These are phyloP conservation scores for Scytalidium lignicola DNA, from an alignment of 2,329 filamentous ascomycete species.

Conservation along the genomic window DNA sequence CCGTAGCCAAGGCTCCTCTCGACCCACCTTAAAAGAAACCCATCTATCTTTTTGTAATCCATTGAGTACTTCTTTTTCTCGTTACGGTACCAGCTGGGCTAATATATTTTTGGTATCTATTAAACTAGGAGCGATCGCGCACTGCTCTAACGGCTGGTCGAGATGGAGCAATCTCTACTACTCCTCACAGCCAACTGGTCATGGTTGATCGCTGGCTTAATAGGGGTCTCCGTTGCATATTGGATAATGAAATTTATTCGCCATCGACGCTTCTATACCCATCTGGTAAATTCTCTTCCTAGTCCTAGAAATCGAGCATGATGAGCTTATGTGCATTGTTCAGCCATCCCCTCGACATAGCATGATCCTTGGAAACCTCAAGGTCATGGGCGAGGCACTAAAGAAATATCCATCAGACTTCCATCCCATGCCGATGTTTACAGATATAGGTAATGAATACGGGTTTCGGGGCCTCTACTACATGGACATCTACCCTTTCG, in stretches of 20 bases:
- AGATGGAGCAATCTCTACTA: not conserved
- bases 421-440: constrained; percentile 11
- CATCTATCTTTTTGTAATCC: too few relatives aligned
- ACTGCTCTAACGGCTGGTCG: not conserved
- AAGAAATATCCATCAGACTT: constrained; percentile 10
- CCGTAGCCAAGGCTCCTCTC: too few relatives aligned
- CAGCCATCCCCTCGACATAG: constrained; percentile 13
- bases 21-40: too few relatives aligned
- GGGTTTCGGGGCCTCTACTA: constrained; percentile 14
- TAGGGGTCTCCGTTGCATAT: not conserved
- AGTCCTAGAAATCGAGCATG: not conserved
- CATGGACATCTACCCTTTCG: constrained; percentile 16
- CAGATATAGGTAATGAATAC: constrained; percentile 9
- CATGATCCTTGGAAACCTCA: constrained; percentile 12
- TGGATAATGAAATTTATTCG: not conserved
- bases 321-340: not conserved
- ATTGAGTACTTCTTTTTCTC: too few relatives aligned
- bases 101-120: too few relatives aligned
- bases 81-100: too few relatives aligned
- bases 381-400: constrained; percentile 9
- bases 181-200: not conserved
- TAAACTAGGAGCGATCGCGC: not conserved
- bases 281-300: not conserved
- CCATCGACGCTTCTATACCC: not conserved
- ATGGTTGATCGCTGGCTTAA: not conserved